Base-by-base conservation (phyloP, 441 rosid genomes). In the Biscutella laevigata region DNA sequence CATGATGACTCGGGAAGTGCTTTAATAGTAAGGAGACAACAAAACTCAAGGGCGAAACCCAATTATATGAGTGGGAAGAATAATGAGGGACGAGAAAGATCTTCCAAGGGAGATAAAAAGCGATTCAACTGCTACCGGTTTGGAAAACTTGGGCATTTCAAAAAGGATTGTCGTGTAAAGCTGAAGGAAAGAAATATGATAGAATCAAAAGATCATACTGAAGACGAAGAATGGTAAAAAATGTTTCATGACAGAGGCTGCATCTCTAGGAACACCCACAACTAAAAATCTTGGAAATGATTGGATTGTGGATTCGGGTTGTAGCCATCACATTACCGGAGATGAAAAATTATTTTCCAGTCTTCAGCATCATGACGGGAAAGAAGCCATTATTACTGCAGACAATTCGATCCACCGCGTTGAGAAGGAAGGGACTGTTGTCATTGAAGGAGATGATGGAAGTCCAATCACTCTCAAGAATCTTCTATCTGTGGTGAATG, bases 281-380 rank as follows among this genome's bases (percentile, higher is more conserved):
- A n/a, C 51, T 4, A 55, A 30, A 17, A 47, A 16, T 6, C n/a
- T 8, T 1, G 28, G 4, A 19, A 26, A 68, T 6, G 43, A 57
- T 8, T 58, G 37, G 47, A 57, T 63, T 7, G 19, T 62, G 2
- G 32, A n/a, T n/a, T 70, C 32, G 2, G 35, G 51, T 34, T 70
- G 42, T 17, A 44, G 8, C 5, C 41, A 70, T 30, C 50, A 64
- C 46, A 34, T 63, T 1, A 64, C 13, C 4, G 15, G 22, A 8
- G 40, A 69, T 21, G 67, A 53, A 5, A 22, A 33, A 2, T 4
- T 53, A 28, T 20, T 64, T 9, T 53, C 29, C 3, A 21, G 46
- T 17, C 5, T 39, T 39, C 37, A 29, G 0, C 4, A 6, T 4
- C 34, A 53, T 36, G 45, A 53, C 9, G 26, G 11, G 1, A 53